Evolutionary conservation across 2,329 filamentous ascomycete species (phyloP).

Genomic region (Elsinoe australis): DNA sequence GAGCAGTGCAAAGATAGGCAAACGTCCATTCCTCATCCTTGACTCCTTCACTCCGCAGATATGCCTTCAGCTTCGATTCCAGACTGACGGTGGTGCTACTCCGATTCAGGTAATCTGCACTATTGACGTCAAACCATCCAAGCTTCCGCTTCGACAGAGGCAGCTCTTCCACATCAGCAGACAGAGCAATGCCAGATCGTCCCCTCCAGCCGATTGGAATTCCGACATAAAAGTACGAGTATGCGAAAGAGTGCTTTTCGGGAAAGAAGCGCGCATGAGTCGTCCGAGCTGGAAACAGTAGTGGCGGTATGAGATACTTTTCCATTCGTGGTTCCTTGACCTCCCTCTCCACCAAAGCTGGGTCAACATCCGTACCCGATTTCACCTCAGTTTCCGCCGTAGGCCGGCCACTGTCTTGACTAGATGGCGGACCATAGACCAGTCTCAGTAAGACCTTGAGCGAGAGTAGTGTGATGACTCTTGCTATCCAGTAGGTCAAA

Average conservation of each 20-base stretch:
- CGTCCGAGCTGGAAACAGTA: conserved; percentile 58
- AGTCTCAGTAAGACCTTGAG: neutral
- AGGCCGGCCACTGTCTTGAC: neutral
- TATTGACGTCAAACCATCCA: conserved; percentile 54
- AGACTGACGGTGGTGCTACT: conserved; percentile 48
- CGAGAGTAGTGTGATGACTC: neutral
- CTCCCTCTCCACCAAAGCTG: neutral
- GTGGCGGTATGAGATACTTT: conserved; percentile 35
- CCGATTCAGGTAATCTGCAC: conserved; percentile 54
- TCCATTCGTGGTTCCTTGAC: conserved; percentile 22
- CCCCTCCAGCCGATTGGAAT: conserved; percentile 59
- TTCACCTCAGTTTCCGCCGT: neutral
- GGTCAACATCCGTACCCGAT: conserved; percentile 1
- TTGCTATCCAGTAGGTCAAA: neutral
- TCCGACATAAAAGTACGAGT: conserved; percentile 63
- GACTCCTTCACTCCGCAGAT: conserved; percentile 50
- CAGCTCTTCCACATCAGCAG: conserved; percentile 30
- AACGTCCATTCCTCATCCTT: conserved; percentile 54
- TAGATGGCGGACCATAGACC: neutral
- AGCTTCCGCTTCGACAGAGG: conserved; percentile 26
- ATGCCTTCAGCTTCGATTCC: conserved; percentile 54
- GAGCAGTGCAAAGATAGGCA: conserved; percentile 64
- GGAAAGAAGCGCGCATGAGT: conserved; percentile 61
- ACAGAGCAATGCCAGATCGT: conserved; percentile 49
- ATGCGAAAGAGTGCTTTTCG: conserved; percentile 58